Percentiles rank a stretch among this genome's conserved stretches.
Evolutionary conservation across 805 yeast genomes (phyloP).

Genomic region (Candida qinlingensis): DNA sequence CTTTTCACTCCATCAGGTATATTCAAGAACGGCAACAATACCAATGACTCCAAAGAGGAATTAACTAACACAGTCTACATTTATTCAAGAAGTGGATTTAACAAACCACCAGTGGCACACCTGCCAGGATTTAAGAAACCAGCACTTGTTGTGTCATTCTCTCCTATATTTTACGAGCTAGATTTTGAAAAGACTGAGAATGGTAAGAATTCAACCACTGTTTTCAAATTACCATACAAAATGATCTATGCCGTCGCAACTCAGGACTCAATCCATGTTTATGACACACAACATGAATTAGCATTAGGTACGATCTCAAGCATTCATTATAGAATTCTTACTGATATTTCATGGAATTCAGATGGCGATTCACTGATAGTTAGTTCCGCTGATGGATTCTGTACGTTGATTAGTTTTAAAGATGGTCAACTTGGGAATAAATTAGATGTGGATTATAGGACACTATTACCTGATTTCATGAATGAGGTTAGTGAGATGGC

Average conservation of each 20-base stretch:
- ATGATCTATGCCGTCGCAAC: slow-evolving; percentile 92
- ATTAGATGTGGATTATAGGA: slow-evolving; percentile 25
- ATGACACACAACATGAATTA: slow-evolving; percentile 64
- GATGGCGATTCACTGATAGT: slow-evolving; percentile 69
- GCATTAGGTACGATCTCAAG: slow-evolving; percentile 76
- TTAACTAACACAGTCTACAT: slow-evolving; percentile 69
- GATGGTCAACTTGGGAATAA: slow-evolving; percentile 50
- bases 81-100: slow-evolving; percentile 65
- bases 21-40: slow-evolving; percentile 30
- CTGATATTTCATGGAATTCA: slow-evolving; percentile 80
- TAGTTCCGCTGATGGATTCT: slow-evolving; percentile 90
- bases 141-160: slow-evolving; percentile 76
- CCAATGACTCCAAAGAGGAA: slow-evolving; percentile 32
- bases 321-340: slow-evolving; percentile 81
- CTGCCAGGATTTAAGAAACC: slow-evolving; percentile 79
- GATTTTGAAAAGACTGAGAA: slow-evolving; percentile 6
- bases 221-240: slow-evolving; percentile 63
- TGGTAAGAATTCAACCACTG: slow-evolving; percentile 17
- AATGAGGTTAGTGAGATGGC: not conserved
- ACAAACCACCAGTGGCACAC: slow-evolving; percentile 67
- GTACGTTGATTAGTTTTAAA: slow-evolving; percentile 60
- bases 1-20: slow-evolving; percentile 76
- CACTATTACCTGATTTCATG: slow-evolving; percentile 12
- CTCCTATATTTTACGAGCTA: slow-evolving; percentile 55
- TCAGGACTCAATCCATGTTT: slow-evolving; percentile 74